phyloP scores from a whole-genome alignment of 257 asterid species.

The Penstemon barbatus region DNA sequence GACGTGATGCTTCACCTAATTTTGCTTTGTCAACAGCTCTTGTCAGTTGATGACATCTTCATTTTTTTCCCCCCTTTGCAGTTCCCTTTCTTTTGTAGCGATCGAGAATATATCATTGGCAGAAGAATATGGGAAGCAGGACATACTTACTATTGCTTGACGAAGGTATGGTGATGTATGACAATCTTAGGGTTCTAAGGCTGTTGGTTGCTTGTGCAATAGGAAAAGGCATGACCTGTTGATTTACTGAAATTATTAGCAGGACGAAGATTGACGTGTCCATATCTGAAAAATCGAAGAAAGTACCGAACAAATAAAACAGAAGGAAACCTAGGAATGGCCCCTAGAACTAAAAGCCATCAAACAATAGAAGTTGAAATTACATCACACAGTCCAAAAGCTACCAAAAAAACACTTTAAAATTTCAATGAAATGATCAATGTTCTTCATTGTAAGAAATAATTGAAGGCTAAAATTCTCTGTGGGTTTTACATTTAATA shows the following conservation, averaged over 20 bases:
- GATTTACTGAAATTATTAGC: neutral
- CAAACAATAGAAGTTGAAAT: neutral
- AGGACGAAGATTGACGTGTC: no score
- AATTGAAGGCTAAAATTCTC: neutral
- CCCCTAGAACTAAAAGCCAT: no score
- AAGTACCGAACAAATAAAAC: no score
- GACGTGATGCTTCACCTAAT: conserved; percentile 6
- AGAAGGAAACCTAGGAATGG: no score
- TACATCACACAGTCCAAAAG: neutral
- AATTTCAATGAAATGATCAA: neutral
- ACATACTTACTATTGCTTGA: conserved; percentile 46
- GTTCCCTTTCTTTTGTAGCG: conserved; percentile 94
- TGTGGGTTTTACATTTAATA: neutral
- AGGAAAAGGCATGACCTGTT: neutral
- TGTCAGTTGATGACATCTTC: conserved; percentile 16
- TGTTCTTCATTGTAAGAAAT: neutral
- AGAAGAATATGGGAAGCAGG: conserved; percentile 73
- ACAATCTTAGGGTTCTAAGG: neutral
- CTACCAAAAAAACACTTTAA: neutral
- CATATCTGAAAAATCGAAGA: no score
- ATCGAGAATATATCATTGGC: conserved; percentile 66
- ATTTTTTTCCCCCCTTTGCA: conserved; percentile 35
- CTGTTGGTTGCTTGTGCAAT: neutral
- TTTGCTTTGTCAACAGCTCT: conserved; percentile 13
- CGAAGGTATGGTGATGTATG: conserved; percentile 44